Evolutionary conservation across 768 basidiomycete species (phyloP).

Genomic region (Dacryopinax spathularia): DNA sequence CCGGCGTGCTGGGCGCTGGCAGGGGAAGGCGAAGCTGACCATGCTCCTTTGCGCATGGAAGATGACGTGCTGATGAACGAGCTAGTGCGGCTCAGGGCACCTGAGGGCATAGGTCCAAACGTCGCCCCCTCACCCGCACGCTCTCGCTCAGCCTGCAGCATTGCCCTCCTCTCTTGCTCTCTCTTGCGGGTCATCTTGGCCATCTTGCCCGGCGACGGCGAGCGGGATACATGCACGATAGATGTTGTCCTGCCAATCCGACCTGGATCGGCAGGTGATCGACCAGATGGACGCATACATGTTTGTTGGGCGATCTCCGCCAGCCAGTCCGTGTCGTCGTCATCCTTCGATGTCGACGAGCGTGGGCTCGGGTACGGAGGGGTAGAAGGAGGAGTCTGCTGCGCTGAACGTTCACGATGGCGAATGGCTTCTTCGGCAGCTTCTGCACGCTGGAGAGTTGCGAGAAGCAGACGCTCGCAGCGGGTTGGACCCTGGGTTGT

Average conservation of each 20-base stretch:
- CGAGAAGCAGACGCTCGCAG: not conserved
- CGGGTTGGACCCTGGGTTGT: not conserved
- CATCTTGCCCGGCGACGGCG: not conserved
- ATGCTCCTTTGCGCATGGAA: not conserved
- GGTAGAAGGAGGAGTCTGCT: not conserved
- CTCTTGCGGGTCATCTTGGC: not conserved
- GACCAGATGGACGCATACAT: not conserved
- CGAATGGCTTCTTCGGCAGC: not conserved
- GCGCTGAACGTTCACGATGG: not conserved
- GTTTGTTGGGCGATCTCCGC: not conserved
- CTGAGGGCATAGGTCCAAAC: not conserved
- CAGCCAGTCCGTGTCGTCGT: constrained; percentile 2
- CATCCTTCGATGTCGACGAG: not conserved
- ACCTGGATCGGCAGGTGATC: not conserved
- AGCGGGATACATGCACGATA: not conserved
- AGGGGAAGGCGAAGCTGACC: not conserved
- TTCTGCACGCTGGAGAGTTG: not conserved
- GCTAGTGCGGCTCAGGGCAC: not conserved
- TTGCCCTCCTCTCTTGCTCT: not conserved
- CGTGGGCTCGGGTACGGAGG: not conserved
- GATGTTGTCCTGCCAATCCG: not conserved
- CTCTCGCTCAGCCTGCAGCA: not conserved
- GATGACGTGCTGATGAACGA: not conserved
- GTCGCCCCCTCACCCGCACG: not conserved
- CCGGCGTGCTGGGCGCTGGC: not conserved